These are phyloP conservation scores for Mortierella sp. DNA, from an alignment of 371 early-diverging fungal species.

Conservation along the genomic window DNA sequence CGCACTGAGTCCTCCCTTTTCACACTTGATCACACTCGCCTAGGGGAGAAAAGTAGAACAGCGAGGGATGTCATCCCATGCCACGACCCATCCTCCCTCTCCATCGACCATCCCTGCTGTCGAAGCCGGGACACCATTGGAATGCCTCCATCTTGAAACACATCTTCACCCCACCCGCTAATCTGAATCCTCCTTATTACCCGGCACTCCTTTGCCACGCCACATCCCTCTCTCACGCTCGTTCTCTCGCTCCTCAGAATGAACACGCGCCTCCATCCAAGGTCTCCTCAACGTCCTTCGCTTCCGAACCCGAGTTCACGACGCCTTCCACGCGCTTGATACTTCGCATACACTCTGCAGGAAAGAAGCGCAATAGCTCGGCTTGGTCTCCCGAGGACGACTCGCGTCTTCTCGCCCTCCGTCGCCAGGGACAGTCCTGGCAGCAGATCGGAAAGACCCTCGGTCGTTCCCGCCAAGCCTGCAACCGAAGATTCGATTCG, in stretches of 20 bases:
- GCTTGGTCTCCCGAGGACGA: conserved; percentile 33
- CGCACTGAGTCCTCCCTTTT: too few species aligned
- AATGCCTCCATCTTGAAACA: too few species aligned
- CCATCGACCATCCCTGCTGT: too few species aligned
- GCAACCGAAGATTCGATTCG: conserved; percentile 36
- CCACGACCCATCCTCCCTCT: too few species aligned
- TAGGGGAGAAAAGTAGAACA: too few species aligned
- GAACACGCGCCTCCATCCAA: neutral
- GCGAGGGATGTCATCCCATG: too few species aligned
- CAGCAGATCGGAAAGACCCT: conserved; percentile 15
- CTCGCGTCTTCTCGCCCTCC: conserved; percentile 11
- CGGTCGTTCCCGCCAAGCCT: conserved; percentile 26
- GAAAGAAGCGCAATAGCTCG: conserved; percentile 9
- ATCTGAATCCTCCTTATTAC: neutral
- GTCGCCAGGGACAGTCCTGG: conserved; percentile 31
- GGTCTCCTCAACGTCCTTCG: neutral
- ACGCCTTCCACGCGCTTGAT: neutral
- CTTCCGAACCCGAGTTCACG: neutral
- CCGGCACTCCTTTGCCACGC: neutral
- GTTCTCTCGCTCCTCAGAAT: too few species aligned
- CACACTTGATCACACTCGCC: too few species aligned
- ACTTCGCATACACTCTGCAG: conserved; percentile 15
- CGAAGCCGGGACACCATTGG: too few species aligned
- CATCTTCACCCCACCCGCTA: neutral
- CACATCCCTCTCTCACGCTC: neutral